Evolutionary conservation across 345 rosid species (phyloP), one percentile per base, ranked within the genome.

Genomic region (Salix dunnii): DNA sequence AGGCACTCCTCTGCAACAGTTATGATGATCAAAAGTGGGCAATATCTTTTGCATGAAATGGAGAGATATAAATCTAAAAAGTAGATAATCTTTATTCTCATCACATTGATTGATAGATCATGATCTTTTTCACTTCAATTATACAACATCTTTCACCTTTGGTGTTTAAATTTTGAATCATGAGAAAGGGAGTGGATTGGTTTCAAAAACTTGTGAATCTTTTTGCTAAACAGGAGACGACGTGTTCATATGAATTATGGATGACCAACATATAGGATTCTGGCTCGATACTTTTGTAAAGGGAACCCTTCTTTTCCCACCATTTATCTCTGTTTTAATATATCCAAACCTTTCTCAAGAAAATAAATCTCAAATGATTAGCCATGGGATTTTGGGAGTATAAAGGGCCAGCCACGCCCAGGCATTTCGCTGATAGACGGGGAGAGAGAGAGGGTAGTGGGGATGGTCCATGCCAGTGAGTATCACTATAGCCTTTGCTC

Each of bases 91-190:
- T 80, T 87, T 81, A 13, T 30, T 64, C 82, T 74, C 75, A 71
- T 78, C 79, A 70, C 65, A 82, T 78, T 83, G 85, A 87, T 87
- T 83, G 87, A 83, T 76, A 76, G 87, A 87, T 87, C 74, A 85
- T 85, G 72, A 80, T 78, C 83, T 80, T 82, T 83, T 78, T 81
- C 81, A 71, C 87, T 81, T 80, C 85, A 83, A 78, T 77, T 71
- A 75, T 83, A 66, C 23, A 53, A 58, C 3, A 20, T 21, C 23
- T 81, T 76, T 71, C 72, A 75, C 73, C 65, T 75, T 70, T 72
- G 69, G 62, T 75, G 30, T 21, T 82, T 77, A 76, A 84, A 75
- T 28, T 83, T 82, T 79, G 83, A 81, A 79, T 75, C 65, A 76
- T 66, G 68, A 64, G 49, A 62, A 30, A 40, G 62, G 28, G 28